A percentile compares a stretch with the other conserved stretches of the same genome.
Evolutionary conservation across 1,284 basidiomycete species (phyloP).

Genomic region (Stygiomarasmius scandens): DNA sequence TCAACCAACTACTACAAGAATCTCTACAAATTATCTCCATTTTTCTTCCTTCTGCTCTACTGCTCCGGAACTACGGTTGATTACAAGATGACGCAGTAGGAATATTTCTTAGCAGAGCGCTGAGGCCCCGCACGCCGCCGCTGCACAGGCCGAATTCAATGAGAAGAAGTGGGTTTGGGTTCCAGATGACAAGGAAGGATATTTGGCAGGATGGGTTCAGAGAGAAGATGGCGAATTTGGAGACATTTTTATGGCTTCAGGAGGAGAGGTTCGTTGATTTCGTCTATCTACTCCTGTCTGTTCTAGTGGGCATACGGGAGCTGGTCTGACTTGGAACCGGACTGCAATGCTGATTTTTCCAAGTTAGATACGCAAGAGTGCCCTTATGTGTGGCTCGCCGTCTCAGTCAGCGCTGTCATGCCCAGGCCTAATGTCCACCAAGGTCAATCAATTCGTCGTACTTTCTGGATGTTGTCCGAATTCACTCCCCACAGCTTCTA

Average conservation of each 20-base stretch:
- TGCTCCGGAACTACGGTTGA: background rate
- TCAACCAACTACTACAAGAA: background rate
- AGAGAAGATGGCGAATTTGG: conserved; percentile 80
- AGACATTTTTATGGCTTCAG: conserved; percentile 79
- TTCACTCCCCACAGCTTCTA: too few species aligned
- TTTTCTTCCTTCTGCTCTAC: background rate
- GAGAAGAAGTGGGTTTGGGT: conserved; percentile 99
- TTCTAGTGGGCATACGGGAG: background rate
- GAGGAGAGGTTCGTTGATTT: conserved; percentile 65
- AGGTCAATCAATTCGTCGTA: too few species aligned
- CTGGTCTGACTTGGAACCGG: background rate
- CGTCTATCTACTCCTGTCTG: conserved; percentile 2
- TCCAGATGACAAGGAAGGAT: conserved; percentile 87
- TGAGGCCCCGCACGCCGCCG: conserved; percentile 79
- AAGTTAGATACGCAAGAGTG: conserved; percentile 68
- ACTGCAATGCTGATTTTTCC: background rate
- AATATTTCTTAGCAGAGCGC: conserved; percentile 44
- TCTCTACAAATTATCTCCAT: background rate
- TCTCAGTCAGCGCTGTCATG: too few species aligned
- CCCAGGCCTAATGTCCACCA: too few species aligned
- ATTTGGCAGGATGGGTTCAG: conserved; percentile 88
- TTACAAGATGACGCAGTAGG: background rate
- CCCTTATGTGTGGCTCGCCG: conserved; percentile 76
- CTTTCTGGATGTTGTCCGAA: too few species aligned
- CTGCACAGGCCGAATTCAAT: conserved; percentile 91